Base-by-base conservation (phyloP, 2,329 filamentous ascomycete species). In the Cytospora piceae region DNA sequence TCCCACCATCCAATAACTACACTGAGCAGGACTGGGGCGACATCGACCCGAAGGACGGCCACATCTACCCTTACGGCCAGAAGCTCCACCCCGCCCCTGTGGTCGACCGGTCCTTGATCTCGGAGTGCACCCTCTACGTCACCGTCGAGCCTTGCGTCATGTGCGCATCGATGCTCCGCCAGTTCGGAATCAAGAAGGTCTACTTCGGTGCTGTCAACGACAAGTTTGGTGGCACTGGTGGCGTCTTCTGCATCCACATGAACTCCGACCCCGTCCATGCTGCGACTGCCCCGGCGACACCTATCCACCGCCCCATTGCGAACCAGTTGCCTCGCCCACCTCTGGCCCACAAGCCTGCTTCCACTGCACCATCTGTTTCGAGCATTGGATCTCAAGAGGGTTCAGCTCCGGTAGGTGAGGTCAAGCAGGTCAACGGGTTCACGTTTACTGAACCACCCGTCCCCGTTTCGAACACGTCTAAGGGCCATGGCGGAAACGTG, bases 121-220 rank as follows among this genome's bases (percentile, higher is more conserved):
- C 81, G 49, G 86, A 94, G 69, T 85, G 84, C 71, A 90, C 88
- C 12, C 86, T 99, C 60, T 99, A 99, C 77, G 95, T 99, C 58
- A 99, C 95, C 0, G 94, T 99, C 62, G 96, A 99, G 79, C 95
- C 95, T 5, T 99, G 95, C 77, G 93, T 99, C 80, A 99, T 99
- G 95, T 99, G 95, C 75, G 95, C 95, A 15, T 96, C 93, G 8
- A 87, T 96, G 61, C 84, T 99, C 59, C 88, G 93, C 60, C 96
- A 99, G 77, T 90, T 96, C 70, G 87, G 88, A 17, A 93, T 99
- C 77, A 87, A 90, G 68, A 90, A 90, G 70, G 95, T 99, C 37
- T 98, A 94, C 77, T 99, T 95, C 77, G 96, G 95, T 5, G 96
- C 94, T 67, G 87, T 91, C 72, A 99, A 99, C 76, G 95, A 99